Base-by-base conservation (phyloP, 768 basidiomycete species). In the Naganishia kalamii region DNA sequence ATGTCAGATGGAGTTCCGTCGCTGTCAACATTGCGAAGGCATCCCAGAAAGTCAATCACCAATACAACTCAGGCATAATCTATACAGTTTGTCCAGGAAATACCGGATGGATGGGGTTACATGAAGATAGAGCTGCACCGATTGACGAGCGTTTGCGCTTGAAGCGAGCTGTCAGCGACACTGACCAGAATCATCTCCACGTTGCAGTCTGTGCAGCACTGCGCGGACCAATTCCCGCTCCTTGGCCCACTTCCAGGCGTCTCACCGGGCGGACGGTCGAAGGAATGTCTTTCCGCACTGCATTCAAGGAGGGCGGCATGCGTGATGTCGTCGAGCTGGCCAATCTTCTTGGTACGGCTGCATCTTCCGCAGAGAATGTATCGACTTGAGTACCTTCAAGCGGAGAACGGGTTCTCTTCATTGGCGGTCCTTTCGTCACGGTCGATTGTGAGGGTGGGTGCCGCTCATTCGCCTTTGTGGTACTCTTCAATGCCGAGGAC, bases 151-250 rank as follows among this genome's bases (percentile, higher is more conserved):
- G n/a, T n/a, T n/a, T n/a, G n/a, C n/a, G n/a, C n/a, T n/a, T n/a
- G n/a, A n/a, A n/a, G n/a, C n/a, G n/a, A n/a, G n/a, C n/a, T n/a
- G n/a, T n/a, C n/a, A n/a, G n/a, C n/a, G n/a, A n/a, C n/a, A n/a
- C n/a, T n/a, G n/a, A 49, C 48, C 48, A 49, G 7, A 30, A 35
- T 30, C 51, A 37, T 41, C 54, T 37, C 43, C 43, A 44, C 8
- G 43, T 44, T 21, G 33, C 17, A 25, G 33, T 33, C n/a, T 15
- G 37, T 15, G 37, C 35, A 17, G 37, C 54, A 25, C 37, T 41
- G 21, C 54, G 54, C 13, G 51, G 63, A 21, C 63, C 63, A 27
- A 64, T 64, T 23, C 63, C 63, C 25, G 50, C 40, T 2, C 40
- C 51, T 43, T 64, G 51, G 1, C 63, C 63, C 4, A 64, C 51